phyloP scores from a whole-genome alignment of 177 flowering plant genomes.

The Vitis hybrid region DNA sequence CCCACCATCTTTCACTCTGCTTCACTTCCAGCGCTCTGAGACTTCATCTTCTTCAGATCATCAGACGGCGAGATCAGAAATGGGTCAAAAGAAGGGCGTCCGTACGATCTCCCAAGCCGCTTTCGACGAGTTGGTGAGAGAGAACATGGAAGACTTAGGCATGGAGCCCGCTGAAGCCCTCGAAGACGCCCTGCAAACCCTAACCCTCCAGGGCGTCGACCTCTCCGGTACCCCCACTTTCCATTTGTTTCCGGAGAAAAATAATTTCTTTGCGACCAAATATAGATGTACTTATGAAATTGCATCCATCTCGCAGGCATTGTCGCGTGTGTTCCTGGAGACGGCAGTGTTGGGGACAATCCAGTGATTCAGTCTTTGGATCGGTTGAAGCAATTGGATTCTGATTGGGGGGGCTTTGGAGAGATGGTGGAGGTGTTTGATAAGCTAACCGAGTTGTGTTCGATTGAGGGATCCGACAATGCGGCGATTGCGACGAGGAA shows the following conservation, averaged over 20 bases:
- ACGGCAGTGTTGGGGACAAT: conserved; percentile 47
- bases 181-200: conserved; percentile 85
- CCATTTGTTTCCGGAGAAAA: background rate
- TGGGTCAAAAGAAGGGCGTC: conserved; percentile 53
- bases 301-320: conserved; percentile 40
- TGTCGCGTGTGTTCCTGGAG: conserved; percentile 70
- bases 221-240: conserved; percentile 57
- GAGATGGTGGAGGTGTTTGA: conserved; percentile 47
- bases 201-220: conserved; percentile 93
- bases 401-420: conserved; percentile 25
- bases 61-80: conserved; percentile 15
- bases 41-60: too few relatives aligned
- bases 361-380: conserved; percentile 69
- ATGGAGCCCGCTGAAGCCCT: conserved; percentile 95
- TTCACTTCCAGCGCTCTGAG: background rate
- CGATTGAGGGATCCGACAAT: conserved; percentile 50
- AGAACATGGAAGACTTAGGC: conserved; percentile 88
- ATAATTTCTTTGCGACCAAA: background rate
- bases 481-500: conserved; percentile 65
- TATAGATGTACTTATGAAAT: background rate
- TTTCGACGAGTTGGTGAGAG: conserved; percentile 80
- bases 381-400: conserved; percentile 41
- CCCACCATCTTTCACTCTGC: too few relatives aligned
- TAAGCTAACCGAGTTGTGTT: conserved; percentile 43
- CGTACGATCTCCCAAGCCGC: conserved; percentile 87